Conservation (phyloP, 2,329 filamentous ascomycete species). For the Aureobasidium sp. region DNA sequence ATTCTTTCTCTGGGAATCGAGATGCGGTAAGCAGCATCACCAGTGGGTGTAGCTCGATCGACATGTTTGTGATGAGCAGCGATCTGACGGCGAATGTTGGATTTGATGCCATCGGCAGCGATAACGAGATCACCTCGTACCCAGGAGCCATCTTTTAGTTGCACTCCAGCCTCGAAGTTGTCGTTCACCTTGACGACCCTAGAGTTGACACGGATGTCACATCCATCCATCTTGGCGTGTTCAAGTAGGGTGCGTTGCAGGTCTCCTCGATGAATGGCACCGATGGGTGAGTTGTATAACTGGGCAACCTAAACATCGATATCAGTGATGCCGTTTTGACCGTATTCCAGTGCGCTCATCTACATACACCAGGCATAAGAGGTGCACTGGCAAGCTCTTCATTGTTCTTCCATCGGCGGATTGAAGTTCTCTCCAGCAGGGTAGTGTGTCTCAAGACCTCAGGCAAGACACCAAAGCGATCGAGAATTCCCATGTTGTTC, state of each 20-base stretch:
- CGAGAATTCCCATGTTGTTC: slow-evolving; percentile 38
- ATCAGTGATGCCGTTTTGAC: no score
- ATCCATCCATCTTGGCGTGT: slow-evolving; percentile 37
- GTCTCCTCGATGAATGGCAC: neutral
- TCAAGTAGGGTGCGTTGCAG: slow-evolving; percentile 22
- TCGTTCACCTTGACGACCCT: slow-evolving; percentile 14
- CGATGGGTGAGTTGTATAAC: neutral
- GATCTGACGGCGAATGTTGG: neutral
- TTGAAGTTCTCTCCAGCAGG: neutral
- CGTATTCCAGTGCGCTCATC: slow-evolving; percentile 24
- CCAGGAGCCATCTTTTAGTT: slow-evolving; percentile 13
- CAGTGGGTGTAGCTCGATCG: neutral
- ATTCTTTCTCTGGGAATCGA: neutral
- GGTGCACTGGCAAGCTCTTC: neutral
- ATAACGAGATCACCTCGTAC: slow-evolving; percentile 44
- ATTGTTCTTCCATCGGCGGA: neutral
- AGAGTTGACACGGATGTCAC: slow-evolving; percentile 26
- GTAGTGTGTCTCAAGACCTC: neutral
- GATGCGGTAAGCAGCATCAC: neutral
- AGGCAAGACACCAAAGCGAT: slow-evolving; percentile 39
- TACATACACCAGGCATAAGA: neutral
- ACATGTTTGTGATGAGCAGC: neutral
- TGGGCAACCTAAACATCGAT: neutral
- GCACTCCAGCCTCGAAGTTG: slow-evolving; percentile 15
- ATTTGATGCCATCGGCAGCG: slow-evolving; percentile 47